These are phyloP conservation scores for Rickenella mellea DNA, from an alignment of 768 basidiomycete genomes.

Conservation along the genomic window DNA sequence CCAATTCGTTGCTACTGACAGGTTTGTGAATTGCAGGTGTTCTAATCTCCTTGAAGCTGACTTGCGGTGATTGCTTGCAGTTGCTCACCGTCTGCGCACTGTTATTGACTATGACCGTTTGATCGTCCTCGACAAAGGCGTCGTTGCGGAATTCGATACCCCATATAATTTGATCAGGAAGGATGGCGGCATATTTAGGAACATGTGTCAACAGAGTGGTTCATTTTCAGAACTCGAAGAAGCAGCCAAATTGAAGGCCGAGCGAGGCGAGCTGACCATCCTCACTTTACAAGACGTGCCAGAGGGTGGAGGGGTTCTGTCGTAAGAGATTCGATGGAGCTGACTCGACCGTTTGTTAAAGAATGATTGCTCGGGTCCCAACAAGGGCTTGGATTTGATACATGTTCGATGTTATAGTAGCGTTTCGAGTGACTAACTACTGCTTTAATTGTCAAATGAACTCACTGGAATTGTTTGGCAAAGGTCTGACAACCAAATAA, in stretches of 20 bases:
- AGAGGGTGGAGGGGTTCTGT: no score
- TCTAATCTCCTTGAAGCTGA: constrained; percentile 6
- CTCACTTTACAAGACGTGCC: no score
- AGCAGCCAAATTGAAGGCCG: constrained; percentile 33
- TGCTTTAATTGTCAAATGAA: no score
- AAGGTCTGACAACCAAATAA: no score
- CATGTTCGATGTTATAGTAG: no score
- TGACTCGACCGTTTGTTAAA: no score
- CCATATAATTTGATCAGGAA: constrained; percentile 58
- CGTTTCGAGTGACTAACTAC: no score
- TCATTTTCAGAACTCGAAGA: constrained; percentile 52
- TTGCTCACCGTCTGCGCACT: constrained; percentile 68
- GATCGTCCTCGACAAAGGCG: constrained; percentile 69
- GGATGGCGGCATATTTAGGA: constrained; percentile 54
- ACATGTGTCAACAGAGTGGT: constrained; percentile 66
- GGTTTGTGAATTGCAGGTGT: constrained; percentile 29
- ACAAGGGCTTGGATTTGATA: no score
- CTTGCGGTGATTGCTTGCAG: constrained; percentile 22
- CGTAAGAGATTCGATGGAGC: no score
- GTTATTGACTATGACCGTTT: constrained; percentile 77
- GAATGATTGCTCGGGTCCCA: no score
- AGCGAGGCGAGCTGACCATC: no score
- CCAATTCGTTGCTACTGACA: constrained; percentile 20
- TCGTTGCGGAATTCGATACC: constrained; percentile 61
- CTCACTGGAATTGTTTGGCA: no score